Evolutionary conservation across 129 eudicot species (phyloP), one percentile per base, ranked within the genome.

Genomic region (Arctium minus): DNA sequence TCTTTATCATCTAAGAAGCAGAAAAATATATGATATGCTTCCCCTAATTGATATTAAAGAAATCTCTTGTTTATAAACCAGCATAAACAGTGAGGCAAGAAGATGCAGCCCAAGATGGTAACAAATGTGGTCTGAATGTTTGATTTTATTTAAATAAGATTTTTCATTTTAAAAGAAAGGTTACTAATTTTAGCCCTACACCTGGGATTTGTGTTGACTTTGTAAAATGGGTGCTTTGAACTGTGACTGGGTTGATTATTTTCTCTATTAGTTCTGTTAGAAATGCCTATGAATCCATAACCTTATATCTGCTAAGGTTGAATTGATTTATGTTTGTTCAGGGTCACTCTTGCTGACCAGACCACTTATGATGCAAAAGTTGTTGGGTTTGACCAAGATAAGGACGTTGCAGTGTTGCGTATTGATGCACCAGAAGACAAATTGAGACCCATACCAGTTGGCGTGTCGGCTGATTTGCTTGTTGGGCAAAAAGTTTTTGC

Each of bases 401-500:
- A 92, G 75, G 98, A 94, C 81, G 97, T 94, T 29, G 98, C 97
- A 15, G 97, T 94, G 31, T 78, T 92, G 86, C 75, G 38, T 30
- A 87, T 89, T 68, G 93, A 91, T 80, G 93, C 90, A 35, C 95
- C 93, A 37, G 74, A 90, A 83, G 95, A 86, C 70, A 92, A 92
- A 88, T 72, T 92, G 83, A 88, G 96, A 86, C 98, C 98, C 42
- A 88, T 92, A 70, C 95, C 97, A 10, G 82, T 94, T 74, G 98
- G 98, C 13, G 87, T 90, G 18, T 94, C 97, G 29, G 91, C 95
- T 37, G 97, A 94, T 81, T 90, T 94, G 88, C 95, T 90, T 70
- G 97, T 94, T 78, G 97, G 98, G 31, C 98, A 94, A 86, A 94
- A 94, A 92, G 98, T 94, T 15, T 94, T 73, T 78, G 97, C 97